Conservation (phyloP, 768 basidiomycete genomes). For the Pisolithus tinctorius region DNA sequence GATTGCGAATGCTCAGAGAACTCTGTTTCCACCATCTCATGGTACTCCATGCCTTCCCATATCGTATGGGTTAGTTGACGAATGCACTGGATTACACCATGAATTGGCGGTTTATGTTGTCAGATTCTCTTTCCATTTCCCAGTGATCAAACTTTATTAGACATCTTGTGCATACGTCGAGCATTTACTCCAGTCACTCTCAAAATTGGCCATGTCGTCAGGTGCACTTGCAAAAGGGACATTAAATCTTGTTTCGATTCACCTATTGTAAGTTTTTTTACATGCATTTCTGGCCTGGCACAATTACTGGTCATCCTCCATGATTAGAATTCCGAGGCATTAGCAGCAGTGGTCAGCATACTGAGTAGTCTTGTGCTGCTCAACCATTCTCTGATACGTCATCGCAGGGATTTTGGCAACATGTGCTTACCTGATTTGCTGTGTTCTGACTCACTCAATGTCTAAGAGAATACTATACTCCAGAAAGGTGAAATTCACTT, state of each 20-base stretch:
- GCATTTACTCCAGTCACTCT: slow-evolving; percentile 29
- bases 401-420: slow-evolving; percentile 14
- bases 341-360: slow-evolving; percentile 6
- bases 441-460: slow-evolving; percentile 16
- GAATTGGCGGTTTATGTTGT: slow-evolving; percentile 4
- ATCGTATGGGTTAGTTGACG: slow-evolving; percentile 21
- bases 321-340: slow-evolving; percentile 15
- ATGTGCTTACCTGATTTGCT: slow-evolving; percentile 14
- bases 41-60: slow-evolving; percentile 31
- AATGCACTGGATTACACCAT: slow-evolving; percentile 26
- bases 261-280: slow-evolving; percentile 36
- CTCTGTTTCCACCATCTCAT: slow-evolving; percentile 14
- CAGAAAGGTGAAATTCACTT: slow-evolving; percentile 10
- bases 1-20: too few relatives aligned
- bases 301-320: slow-evolving; percentile 6
- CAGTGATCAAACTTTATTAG: slow-evolving; percentile 9
- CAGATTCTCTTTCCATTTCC: neutral
- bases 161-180: slow-evolving; percentile 20
- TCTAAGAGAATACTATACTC: slow-evolving; percentile 1
- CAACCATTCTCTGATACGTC: slow-evolving; percentile 16
- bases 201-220: slow-evolving; percentile 4
- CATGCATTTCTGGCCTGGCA: neutral
- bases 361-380: slow-evolving; percentile 8
- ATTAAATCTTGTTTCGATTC: slow-evolving; percentile 39
- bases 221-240: slow-evolving; percentile 29